Conservation (phyloP, 164 flowering plant species). For the Aristolochia contorta region DNA sequence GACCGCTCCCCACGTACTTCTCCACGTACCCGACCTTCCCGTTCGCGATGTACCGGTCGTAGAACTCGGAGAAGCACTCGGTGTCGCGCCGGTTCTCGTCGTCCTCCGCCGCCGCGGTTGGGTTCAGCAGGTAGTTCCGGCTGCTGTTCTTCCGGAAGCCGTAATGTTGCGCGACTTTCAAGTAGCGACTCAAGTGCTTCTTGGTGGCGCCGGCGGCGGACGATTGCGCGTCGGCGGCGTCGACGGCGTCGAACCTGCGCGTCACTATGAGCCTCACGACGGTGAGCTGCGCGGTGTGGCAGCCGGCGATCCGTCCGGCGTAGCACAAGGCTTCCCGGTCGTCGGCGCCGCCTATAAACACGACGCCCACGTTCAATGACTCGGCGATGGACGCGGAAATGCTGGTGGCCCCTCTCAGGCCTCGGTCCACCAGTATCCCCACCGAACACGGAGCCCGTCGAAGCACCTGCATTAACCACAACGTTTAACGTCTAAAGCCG, state of each 20-base stretch:
- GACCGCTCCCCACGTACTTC: constrained; percentile 50
- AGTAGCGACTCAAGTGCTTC: too few species aligned
- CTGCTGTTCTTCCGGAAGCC: not conserved
- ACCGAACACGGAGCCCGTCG: constrained; percentile 60
- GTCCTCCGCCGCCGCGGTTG: not conserved
- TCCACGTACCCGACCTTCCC: constrained; percentile 51
- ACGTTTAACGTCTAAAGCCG: too few species aligned
- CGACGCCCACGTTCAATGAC: constrained; percentile 31
- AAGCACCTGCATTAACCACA: constrained; percentile 49
- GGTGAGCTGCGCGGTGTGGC: constrained; percentile 58
- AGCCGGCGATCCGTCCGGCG: constrained; percentile 44
- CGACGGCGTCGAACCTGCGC: constrained; percentile 7
- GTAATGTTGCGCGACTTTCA: too few species aligned
- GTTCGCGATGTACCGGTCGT: constrained; percentile 43
- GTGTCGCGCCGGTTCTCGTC: constrained; percentile 54
- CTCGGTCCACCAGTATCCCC: constrained; percentile 71
- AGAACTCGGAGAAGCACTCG: constrained; percentile 53
- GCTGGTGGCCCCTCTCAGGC: constrained; percentile 28
- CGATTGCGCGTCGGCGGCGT: constrained; percentile 1
- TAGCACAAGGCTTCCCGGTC: constrained; percentile 72
- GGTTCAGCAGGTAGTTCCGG: constrained; percentile 19
- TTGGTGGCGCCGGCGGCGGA: not conserved
- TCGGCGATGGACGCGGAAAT: constrained; percentile 16
- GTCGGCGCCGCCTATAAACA: constrained; percentile 76
- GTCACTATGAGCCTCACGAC: constrained; percentile 47